Base-by-base conservation (phyloP, 169 alveolate species). In the Amoebophrya sp. region DNA sequence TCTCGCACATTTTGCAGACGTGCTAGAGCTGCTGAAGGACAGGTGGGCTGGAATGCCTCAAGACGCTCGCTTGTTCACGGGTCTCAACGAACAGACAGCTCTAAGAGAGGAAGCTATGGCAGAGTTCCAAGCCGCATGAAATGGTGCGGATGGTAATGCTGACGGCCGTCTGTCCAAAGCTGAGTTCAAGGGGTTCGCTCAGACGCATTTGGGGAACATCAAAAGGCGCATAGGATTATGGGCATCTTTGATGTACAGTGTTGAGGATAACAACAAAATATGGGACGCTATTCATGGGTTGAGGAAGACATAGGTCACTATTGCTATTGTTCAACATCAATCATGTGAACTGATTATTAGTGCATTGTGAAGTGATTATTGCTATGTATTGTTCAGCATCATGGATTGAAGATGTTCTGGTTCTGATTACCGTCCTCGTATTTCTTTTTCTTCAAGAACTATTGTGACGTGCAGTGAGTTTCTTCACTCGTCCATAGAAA, bases 11-110 rank as follows among this genome's bases (percentile, higher is more conserved):
- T 65, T 65, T 26, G 83, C 36, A 65, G 83, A 65, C 33, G 83
- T 65, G 36, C n/a, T 65, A 36, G 39, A 65, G 33, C 83, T 65
- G 0, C 83, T 65, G 36, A 10, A 65, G 83, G n/a, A 18, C 18
- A 65, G n/a, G n/a, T 65, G 83, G 83, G 83, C 33, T 36, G 83
- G 83, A 1, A 65, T 65, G 2, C 83, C 83, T 65, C 83, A 65
- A 1, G 83, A 65, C 10, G 33, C 36, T 26, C 83, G 83, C 2
- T 29, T 26, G 83, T 65, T 65, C 38, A 65, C 83, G 83, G 83
- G 39, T 1, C 2, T 65, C 36, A 65, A 65, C 26, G 83, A 26
- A 36, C 38, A 65, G 2, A 36, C 36, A 29, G 83, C 83, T 29
- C 38, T 26, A 1, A 29, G 83, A 6, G 83, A 65, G 39, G 83